These are phyloP conservation scores for Zygosaccharomyces gambellarensis DNA, from an alignment of 805 yeast genomes.

Conservation along the genomic window DNA sequence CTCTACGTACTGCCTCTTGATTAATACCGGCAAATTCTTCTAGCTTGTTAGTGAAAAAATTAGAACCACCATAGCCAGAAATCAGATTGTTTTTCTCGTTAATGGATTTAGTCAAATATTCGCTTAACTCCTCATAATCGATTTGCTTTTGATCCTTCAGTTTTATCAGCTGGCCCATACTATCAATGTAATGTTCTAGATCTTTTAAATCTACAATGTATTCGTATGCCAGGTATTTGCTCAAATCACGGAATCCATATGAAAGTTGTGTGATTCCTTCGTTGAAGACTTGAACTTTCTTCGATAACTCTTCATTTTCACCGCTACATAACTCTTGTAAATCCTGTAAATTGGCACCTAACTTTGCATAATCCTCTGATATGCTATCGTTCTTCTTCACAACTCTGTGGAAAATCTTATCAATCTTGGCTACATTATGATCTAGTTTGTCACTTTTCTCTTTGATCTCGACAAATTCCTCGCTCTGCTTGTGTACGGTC, in stretches of 20 bases:
- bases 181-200: conserved; percentile 71
- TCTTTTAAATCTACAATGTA: conserved; percentile 81
- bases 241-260: conserved; percentile 40
- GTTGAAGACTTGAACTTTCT: conserved; percentile 42
- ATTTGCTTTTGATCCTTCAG: conserved; percentile 86
- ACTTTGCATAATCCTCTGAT: conserved; percentile 64
- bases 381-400: conserved; percentile 69
- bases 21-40: conserved; percentile 62
- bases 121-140: conserved; percentile 81
- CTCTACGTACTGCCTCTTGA: conserved; percentile 51
- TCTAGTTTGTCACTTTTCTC: conserved; percentile 80
- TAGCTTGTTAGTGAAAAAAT: conserved; percentile 50
- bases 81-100: conserved; percentile 55
- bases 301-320: conserved; percentile 22
- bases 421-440: conserved; percentile 75
- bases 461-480: conserved; percentile 76
- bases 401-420: conserved; percentile 68
- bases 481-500: conserved; percentile 58
- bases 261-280: conserved; percentile 44
- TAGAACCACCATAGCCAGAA: conserved; percentile 48
- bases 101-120: conserved; percentile 67
- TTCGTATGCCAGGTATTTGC: conserved; percentile 62
- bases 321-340: conserved; percentile 55
- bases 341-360: conserved; percentile 64
- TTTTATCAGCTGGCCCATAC: conserved; percentile 64